Evolutionary conservation across 345 rosid genomes (phyloP).

Genomic region (Sonneratia caseolaris): DNA sequence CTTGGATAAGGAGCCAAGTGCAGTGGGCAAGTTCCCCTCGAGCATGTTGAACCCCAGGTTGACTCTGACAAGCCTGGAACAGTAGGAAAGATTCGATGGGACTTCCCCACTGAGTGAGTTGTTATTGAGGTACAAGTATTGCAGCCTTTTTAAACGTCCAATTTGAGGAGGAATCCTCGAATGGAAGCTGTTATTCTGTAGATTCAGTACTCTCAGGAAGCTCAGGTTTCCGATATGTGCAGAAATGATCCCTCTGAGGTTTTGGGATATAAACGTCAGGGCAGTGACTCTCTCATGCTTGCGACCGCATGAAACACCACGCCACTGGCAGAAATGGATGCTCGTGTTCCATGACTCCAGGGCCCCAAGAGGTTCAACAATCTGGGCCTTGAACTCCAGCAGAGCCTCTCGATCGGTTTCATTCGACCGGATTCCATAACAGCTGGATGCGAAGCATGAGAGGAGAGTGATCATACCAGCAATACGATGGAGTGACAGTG

Average conservation of each 20-base stretch:
- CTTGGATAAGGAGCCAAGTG: neutral
- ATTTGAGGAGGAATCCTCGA: slow-evolving; percentile 1
- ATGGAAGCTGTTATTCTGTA: neutral
- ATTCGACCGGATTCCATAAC: neutral
- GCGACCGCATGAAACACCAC: neutral
- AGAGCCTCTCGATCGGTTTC: slow-evolving; percentile 1
- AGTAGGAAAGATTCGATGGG: slow-evolving; percentile 1
- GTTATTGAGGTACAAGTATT: neutral
- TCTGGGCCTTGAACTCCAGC: neutral
- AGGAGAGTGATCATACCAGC: neutral
- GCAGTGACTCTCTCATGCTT: slow-evolving; percentile 2
- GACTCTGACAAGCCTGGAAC: neutral
- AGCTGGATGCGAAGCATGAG: neutral
- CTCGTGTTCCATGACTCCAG: slow-evolving; percentile 2
- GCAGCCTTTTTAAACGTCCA: neutral
- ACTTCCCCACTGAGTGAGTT: slow-evolving; percentile 1
- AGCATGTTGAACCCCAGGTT: neutral
- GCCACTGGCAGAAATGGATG: slow-evolving; percentile 4
- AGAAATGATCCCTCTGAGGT: slow-evolving; percentile 1
- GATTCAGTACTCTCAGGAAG: neutral
- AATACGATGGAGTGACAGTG: neutral
- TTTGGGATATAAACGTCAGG: neutral
- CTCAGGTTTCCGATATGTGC: slow-evolving; percentile 4
- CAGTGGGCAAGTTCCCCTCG: neutral
- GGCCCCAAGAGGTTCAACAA: slow-evolving; percentile 2